Evolutionary conservation across 164 flowering plant genomes (phyloP).

Genomic region (Piper betle): DNA sequence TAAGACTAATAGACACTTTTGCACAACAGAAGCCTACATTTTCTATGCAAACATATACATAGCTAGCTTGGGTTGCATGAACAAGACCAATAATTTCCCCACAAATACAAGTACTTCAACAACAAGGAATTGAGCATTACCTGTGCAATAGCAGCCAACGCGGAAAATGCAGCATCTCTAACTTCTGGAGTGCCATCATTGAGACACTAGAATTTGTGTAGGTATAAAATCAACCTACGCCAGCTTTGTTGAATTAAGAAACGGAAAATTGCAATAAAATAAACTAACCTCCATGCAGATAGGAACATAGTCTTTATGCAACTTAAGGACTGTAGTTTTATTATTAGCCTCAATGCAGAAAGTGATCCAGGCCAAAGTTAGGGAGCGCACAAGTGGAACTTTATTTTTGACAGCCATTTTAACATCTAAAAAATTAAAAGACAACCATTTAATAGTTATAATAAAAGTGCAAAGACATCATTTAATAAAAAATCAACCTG

Average conservation of each 20-base stretch:
- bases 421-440: constrained; percentile 45
- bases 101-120: not conserved
- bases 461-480: not conserved
- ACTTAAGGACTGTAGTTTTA: constrained; percentile 71
- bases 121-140: constrained; percentile 19
- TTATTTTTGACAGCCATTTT: constrained; percentile 80
- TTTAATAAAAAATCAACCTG: no score
- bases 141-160: constrained; percentile 93
- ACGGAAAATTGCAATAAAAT: not conserved
- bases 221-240: not conserved
- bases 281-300: constrained; percentile 93
- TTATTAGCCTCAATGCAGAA: constrained; percentile 87
- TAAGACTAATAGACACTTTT: no score
- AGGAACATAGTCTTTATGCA: constrained; percentile 96
- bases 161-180: constrained; percentile 94
- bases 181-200: constrained; percentile 98
- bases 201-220: constrained; percentile 42
- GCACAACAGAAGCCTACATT: no score
- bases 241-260: not conserved
- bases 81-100: not conserved
- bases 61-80: not conserved
- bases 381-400: constrained; percentile 97
- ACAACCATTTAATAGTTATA: no score
- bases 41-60: no score
- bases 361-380: constrained; percentile 89